A percentile compares a stretch with the other conserved stretches of the same genome.
These are phyloP conservation scores for Geotrichum fermentans DNA, from an alignment of 1,139 yeast species.

Conservation along the genomic window DNA sequence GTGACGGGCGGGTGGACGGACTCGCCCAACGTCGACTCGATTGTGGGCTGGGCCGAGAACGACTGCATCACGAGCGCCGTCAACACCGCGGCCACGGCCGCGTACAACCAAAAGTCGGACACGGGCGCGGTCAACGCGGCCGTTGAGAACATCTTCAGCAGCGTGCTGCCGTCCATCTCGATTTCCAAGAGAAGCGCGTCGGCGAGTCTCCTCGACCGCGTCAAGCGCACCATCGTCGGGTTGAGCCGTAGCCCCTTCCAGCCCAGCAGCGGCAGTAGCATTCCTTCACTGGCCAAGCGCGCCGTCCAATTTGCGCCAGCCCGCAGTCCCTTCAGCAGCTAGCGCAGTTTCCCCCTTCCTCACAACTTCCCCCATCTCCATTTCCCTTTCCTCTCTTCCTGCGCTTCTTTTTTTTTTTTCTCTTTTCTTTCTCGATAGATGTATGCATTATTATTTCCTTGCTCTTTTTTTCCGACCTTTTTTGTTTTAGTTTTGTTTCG, in stretches of 20 bases:
- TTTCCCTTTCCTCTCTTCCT: neutral
- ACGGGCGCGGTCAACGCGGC: constrained; percentile 9
- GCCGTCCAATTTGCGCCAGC: neutral
- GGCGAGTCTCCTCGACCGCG: neutral
- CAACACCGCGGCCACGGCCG: constrained; percentile 14
- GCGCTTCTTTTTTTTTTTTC: neutral
- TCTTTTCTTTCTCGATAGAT: no score
- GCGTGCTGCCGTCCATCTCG: constrained; percentile 10
- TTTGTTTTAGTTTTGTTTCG: no score
- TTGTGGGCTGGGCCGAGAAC: constrained; percentile 10
- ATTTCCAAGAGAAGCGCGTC: neutral
- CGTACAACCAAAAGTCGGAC: constrained; percentile 4
- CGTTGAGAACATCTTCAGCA: constrained; percentile 11
- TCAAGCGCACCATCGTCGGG: neutral
- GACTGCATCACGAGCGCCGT: constrained; percentile 16
- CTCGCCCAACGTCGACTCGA: constrained; percentile 5
- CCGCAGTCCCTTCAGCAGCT: neutral
- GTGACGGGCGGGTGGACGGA: constrained; percentile 8
- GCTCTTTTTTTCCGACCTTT: no score
- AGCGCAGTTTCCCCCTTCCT: neutral
- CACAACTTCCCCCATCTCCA: neutral
- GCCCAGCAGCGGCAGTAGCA: neutral
- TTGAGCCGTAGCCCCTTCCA: neutral
- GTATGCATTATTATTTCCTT: no score
- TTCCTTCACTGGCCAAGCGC: neutral